These are phyloP conservation scores for Alternaria sp. DNA, from an alignment of 2,329 filamentous ascomycete species.

Conservation along the genomic window DNA sequence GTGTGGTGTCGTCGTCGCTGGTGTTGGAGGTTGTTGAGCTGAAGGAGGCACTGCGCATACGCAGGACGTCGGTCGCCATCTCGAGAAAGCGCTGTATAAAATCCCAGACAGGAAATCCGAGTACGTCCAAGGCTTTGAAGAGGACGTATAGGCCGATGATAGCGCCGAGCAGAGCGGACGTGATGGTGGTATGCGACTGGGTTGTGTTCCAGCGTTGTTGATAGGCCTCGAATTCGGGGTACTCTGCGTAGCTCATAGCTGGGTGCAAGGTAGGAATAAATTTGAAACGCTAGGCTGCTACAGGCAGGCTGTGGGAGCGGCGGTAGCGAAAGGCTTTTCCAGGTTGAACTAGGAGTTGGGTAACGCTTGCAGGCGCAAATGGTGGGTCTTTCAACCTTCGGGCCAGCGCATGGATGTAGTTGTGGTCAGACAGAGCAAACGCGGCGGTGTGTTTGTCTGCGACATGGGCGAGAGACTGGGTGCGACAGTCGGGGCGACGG, in stretches of 20 bases:
- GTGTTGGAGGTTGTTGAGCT: conserved; percentile 19
- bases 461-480: conserved; percentile 41
- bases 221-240: conserved; percentile 25
- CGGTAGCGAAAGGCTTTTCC: conserved; percentile 12
- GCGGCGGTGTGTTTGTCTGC: conserved; percentile 33
- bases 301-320: conserved; percentile 1
- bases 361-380: conserved; percentile 7
- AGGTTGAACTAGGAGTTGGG: conserved; percentile 12
- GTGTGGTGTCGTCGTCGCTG: conserved; percentile 26
- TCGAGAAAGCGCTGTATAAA: conserved; percentile 60
- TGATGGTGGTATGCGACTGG: conserved; percentile 16
- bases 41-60: conserved; percentile 9
- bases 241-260: conserved; percentile 32
- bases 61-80: conserved; percentile 20
- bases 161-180: conserved; percentile 25
- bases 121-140: conserved; percentile 34
- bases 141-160: conserved; percentile 36
- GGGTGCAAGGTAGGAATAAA: conserved; percentile 14
- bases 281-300: conserved; percentile 5
- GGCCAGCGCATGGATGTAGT: conserved; percentile 40
- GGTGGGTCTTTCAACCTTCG: conserved; percentile 34
- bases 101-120: conserved; percentile 49
- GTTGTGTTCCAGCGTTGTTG: conserved; percentile 21
- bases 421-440: conserved; percentile 37
- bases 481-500: conserved; percentile 3